phyloP scores from a whole-genome alignment of 1,139 yeast species.

The Eremothecium coryli region DNA sequence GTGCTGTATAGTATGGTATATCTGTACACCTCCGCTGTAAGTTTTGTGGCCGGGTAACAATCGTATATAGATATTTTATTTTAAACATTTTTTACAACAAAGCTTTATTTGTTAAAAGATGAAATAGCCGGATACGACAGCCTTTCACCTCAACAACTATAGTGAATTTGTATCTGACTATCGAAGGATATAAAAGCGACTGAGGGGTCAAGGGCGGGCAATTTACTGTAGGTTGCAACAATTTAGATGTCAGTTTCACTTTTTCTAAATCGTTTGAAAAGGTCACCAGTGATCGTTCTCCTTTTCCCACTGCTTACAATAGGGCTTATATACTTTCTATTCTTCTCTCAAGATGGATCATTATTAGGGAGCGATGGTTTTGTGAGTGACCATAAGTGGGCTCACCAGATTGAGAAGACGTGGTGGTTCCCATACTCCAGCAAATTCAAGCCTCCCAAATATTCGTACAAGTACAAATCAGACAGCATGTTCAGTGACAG shows the following conservation, averaged over 20 bases:
- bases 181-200: too few relatives aligned
- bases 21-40: too few relatives aligned
- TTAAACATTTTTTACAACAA: too few relatives aligned
- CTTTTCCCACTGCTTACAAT: conserved; percentile 20
- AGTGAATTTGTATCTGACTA: too few relatives aligned
- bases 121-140: too few relatives aligned
- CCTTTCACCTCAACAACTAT: too few relatives aligned
- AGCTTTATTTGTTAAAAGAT: too few relatives aligned
- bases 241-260: conserved; percentile 12
- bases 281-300: conserved; percentile 20
- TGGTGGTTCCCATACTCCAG: conserved; percentile 30
- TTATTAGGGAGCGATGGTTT: conserved; percentile 21
- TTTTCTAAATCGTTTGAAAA: conserved; percentile 22
- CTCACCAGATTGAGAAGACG: conserved; percentile 29
- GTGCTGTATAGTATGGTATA: too few relatives aligned
- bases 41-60: too few relatives aligned
- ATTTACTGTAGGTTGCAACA: too few relatives aligned
- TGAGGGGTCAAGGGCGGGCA: too few relatives aligned
- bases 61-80: too few relatives aligned
- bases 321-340: conserved; percentile 16
- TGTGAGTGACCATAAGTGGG: conserved; percentile 29
- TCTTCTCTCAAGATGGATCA: conserved; percentile 19
- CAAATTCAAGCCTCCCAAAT: conserved; percentile 33
- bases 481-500: conserved; percentile 43
- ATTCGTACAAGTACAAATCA: conserved; percentile 40